These are phyloP conservation scores for Aspergillus campestris DNA, from an alignment of 495 filamentous ascomycete species.

Conservation along the genomic window DNA sequence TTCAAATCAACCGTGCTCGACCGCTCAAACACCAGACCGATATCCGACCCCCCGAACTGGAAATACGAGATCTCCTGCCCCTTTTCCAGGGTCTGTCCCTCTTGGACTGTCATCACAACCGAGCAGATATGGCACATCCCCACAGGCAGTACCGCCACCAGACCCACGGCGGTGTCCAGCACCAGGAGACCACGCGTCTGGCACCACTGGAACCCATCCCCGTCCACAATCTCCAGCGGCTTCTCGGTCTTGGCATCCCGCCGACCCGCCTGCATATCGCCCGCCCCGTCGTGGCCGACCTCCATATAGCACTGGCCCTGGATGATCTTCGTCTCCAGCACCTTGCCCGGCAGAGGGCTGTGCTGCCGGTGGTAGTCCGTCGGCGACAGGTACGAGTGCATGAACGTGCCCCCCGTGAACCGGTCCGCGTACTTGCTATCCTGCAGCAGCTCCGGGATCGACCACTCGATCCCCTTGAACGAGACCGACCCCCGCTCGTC, in stretches of 20 bases:
- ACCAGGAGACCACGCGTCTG: slow-evolving; percentile 27
- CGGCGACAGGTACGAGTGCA: slow-evolving; percentile 22
- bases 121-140: slow-evolving; percentile 36
- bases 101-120: slow-evolving; percentile 22
- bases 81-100: slow-evolving; percentile 20
- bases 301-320: slow-evolving; percentile 18
- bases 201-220: slow-evolving; percentile 27
- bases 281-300: slow-evolving; percentile 3
- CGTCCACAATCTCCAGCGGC: slow-evolving; percentile 17
- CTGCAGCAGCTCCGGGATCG: slow-evolving; percentile 15
- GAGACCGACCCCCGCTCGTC: slow-evolving; percentile 3
- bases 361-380: slow-evolving; percentile 25
- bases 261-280: background rate
- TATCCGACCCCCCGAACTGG: slow-evolving; percentile 35
- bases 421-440: background rate
- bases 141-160: slow-evolving; percentile 32
- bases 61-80: slow-evolving; percentile 34
- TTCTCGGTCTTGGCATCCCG: background rate
- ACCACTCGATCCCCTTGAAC: slow-evolving; percentile 22
- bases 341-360: slow-evolving; percentile 15
- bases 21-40: slow-evolving; percentile 25
- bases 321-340: slow-evolving; percentile 22
- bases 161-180: slow-evolving; percentile 18
- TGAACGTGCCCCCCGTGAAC: slow-evolving; percentile 13
- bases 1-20: too few relatives aligned